Base-by-base conservation (phyloP, 2,329 filamentous ascomycete species). In the Nigrospora sphaerica region DNA sequence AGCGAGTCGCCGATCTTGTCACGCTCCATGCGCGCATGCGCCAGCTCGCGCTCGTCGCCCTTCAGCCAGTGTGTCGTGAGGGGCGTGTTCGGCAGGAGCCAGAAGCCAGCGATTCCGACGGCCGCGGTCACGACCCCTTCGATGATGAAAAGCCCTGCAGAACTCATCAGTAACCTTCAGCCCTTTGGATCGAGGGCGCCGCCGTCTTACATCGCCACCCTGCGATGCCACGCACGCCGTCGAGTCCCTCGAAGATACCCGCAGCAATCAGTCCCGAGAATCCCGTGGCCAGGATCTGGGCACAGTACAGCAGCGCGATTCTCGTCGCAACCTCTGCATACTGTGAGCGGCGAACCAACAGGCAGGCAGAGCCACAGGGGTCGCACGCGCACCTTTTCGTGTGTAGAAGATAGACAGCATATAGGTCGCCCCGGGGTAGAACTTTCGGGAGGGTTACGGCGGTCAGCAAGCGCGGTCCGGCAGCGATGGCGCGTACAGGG, bases 241-340 rank as follows among this genome's bases (percentile, higher is more conserved):
- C 64, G 77, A 83, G 80, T 18, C 75, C 65, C 2, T 68, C 69
- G 48, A 65, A 57, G 45, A 83, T 80, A 0, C 73, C 79, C 5
- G 77, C 77, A 0, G 80, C 79, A 14, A 83, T 69, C 5, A 83
- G 66, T 9, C 80, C 79, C 54, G 77, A 78, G 50, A 83, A 81
- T 0, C 59, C 61, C 2, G 60, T 64, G n/a, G 67, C 63, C 12
- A 69, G 55, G 14, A 65, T 63, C 36, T 64, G 61, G 0, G 60
- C 62, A 4, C 60, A 60, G 47, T 68, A 69, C 32, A 69, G 57
- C 37, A 66, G 59, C 37, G 64, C 62, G 41, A 66, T 62, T 39
- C 63, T 58, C 39, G 57, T 38, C 9, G 49, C 44, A 11, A 49
- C 23, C 36, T 51, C 49, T 35, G 38, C 16, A 17, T 17, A 11